Percentiles rank a stretch among this genome's conserved stretches.
Conservation (phyloP, 352 stramenopile species). For the Lagenidium sp. region DNA sequence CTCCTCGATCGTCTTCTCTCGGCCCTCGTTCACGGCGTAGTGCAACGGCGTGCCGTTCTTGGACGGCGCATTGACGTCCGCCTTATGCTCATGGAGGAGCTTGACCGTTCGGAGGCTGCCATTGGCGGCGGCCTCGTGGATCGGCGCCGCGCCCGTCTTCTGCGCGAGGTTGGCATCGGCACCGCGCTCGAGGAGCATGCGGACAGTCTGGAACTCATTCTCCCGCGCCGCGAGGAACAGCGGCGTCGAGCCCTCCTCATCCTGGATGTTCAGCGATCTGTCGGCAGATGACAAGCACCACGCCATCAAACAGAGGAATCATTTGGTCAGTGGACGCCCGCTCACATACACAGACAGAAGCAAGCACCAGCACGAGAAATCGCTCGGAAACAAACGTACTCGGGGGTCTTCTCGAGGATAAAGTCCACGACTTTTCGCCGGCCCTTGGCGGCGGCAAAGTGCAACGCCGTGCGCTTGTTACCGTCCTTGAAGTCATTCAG, state of each 20-base stretch:
- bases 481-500: constrained; percentile 74
- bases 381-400: constrained; percentile 23
- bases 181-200: constrained; percentile 47
- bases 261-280: constrained; percentile 35
- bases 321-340: background rate
- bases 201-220: constrained; percentile 67
- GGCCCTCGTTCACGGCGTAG: constrained; percentile 74
- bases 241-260: constrained; percentile 63
- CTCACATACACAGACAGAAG: background rate
- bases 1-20: constrained; percentile 64
- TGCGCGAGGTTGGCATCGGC: constrained; percentile 45
- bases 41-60: constrained; percentile 71
- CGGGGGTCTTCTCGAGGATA: constrained; percentile 52
- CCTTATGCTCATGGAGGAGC: constrained; percentile 29
- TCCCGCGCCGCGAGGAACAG: constrained; percentile 65
- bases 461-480: constrained; percentile 69
- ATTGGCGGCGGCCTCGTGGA: constrained; percentile 69
- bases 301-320: background rate
- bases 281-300: no score
- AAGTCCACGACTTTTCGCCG: constrained; percentile 65
- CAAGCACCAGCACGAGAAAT: background rate
- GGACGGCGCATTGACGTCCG: constrained; percentile 43
- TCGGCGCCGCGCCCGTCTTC: constrained; percentile 44
- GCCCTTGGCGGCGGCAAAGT: constrained; percentile 73
- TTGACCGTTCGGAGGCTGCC: constrained; percentile 16